Base-by-base conservation (phyloP, 306 rosid species). In the Arachis hypogaea region DNA sequence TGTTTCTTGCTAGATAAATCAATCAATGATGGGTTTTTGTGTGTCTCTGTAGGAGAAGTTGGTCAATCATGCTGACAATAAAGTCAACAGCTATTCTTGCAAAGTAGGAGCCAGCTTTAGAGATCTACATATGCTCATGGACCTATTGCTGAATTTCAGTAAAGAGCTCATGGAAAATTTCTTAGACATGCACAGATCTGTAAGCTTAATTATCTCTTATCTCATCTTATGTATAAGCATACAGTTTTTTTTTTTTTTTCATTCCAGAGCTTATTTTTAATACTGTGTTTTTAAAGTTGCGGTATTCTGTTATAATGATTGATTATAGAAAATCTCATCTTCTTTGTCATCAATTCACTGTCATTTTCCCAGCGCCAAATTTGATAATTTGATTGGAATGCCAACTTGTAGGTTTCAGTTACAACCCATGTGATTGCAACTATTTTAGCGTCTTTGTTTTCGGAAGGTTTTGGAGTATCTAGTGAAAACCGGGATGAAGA, bases 161-260 rank as follows among this genome's bases (percentile, higher is more conserved):
- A 82, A 86, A 61, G 83, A 68, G 67, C 87, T 94, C 51, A 44
- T 94, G 83, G 85, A 84, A 70, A 91, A 87, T 74, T 81, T 89
- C 72, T 72, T 94, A 33, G 89, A 85, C 76, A 82, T 94, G 93
- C 84, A 81, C 73, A 84, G 70, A 83, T 84, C 88, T 44, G 98
- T 93, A 85, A 82, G 93, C 72, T 76, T 29, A 59, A 73, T 70
- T 22, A 45, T 47, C 46, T 14, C 60, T 58, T 1, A 45, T 51
- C 59, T 72, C 33, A 18, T 59, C 14, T 30, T 36, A 46, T 46
- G 16, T 43, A 51, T 14, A 7, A 47, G 68, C 44, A 56, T 45
- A 22, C 28, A 22, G 28, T 22, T 22, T 22, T 22, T 22, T 22
- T 22, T 22, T 22, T 52, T 7, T 57, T 47, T 63, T 47, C 5